phyloP scores from a whole-genome alignment of 306 rosid species.

The Sicyos baderoa region DNA sequence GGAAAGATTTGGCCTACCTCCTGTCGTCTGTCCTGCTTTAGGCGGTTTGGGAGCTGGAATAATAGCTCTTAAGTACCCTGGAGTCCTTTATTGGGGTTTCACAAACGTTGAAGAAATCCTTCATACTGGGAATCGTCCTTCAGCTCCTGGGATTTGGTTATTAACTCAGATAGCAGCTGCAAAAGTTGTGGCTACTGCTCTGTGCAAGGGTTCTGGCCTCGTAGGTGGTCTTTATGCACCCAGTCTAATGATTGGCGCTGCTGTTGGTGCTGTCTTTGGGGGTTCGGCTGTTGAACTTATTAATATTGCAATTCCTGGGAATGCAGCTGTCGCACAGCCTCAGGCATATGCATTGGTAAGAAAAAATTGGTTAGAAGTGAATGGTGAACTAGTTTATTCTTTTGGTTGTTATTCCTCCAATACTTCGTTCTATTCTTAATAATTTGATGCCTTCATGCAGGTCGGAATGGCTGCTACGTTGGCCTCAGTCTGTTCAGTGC shows the following conservation, averaged over 20 bases:
- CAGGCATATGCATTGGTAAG: slow-evolving; percentile 96
- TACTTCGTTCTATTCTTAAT: slow-evolving; percentile 16
- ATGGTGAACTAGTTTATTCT: background rate
- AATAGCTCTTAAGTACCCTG: slow-evolving; percentile 97
- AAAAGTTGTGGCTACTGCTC: slow-evolving; percentile 90
- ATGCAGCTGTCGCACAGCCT: slow-evolving; percentile 96
- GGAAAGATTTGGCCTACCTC: slow-evolving; percentile 78
- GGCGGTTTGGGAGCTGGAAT: slow-evolving; percentile 97
- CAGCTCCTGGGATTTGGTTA: slow-evolving; percentile 99
- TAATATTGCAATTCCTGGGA: slow-evolving; percentile 87
- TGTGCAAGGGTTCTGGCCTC: slow-evolving; percentile 97
- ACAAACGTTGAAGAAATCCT: slow-evolving; percentile 97
- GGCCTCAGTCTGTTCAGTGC: slow-evolving; percentile 95
- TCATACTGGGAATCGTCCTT: slow-evolving; percentile 82
- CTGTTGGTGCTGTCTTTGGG: slow-evolving; percentile 98
- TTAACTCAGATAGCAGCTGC: slow-evolving; percentile 72
- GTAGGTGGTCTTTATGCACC: slow-evolving; percentile 99
- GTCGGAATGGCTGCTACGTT: slow-evolving; percentile 99
- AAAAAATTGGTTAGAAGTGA: background rate
- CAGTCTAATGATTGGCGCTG: slow-evolving; percentile 98
- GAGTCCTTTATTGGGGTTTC: slow-evolving; percentile 96
- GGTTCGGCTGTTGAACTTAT: slow-evolving; percentile 85
- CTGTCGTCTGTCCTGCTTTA: slow-evolving; percentile 85
- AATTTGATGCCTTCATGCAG: slow-evolving; percentile 34
- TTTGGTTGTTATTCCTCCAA: background rate